Evolutionary conservation across 768 basidiomycete genomes (phyloP).

Genomic region (Amanita muscaria): DNA sequence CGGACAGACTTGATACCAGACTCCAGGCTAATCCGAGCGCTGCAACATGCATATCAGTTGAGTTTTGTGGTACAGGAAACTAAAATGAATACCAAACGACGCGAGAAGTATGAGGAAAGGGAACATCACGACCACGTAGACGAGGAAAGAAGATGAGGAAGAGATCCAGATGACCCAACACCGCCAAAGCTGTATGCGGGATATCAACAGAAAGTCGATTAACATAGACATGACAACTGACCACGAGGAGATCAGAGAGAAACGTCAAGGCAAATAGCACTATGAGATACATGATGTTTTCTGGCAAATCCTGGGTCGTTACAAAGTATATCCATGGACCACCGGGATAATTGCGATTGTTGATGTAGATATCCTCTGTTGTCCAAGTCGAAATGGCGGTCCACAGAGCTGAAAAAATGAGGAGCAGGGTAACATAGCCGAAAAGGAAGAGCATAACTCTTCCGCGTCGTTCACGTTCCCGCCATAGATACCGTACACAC

Average conservation of each 20-base stretch:
- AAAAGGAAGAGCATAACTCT: not conserved
- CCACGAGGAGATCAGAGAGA: no score
- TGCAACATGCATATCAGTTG: conserved; percentile 19
- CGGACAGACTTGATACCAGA: no score
- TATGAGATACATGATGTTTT: not conserved
- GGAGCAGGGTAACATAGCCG: not conserved
- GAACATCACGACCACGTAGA: not conserved
- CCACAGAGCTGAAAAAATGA: not conserved
- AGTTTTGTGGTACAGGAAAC: not conserved
- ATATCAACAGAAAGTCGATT: no score
- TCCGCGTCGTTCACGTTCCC: not conserved
- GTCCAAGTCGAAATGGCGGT: not conserved
- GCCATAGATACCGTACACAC: not conserved
- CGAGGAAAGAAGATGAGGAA: not conserved
- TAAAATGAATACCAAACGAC: conserved; percentile 17
- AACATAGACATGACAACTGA: no score
- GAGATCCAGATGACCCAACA: conserved; percentile 26
- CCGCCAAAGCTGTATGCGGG: conserved; percentile 32
- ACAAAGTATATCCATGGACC: not conserved
- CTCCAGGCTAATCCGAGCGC: conserved; percentile 24
- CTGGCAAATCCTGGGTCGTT: not conserved
- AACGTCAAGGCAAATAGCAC: no score
- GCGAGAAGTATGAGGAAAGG: conserved; percentile 6
- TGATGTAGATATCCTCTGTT: not conserved
- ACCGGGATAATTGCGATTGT: no score